Base-by-base conservation (phyloP, 352 stramenopile genomes). In the Pythium scleroteichum region DNA sequence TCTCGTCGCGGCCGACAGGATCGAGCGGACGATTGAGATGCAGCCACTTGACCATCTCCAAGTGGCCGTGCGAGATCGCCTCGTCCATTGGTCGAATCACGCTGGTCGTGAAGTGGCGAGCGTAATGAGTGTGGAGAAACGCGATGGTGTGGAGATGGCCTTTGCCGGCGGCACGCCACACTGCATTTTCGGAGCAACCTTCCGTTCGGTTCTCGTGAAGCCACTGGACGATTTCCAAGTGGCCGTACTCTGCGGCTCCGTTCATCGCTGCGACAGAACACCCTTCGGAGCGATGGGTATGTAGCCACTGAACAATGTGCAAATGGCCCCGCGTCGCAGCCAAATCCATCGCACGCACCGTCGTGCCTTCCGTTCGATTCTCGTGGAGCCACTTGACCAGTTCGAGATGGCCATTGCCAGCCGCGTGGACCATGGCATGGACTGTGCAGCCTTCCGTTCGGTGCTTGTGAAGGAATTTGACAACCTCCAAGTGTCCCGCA, bases 151-250 rank as follows among this genome's bases (percentile, higher is more conserved):
- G 33, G 32, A 85, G 44, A 58, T 86, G 72, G 8, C 76, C 76
- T 20, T 80, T 75, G 29, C 65, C 75, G 0, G 83, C 81, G 10
- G 83, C 79, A n/a, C 76, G 60, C 67, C 88, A 77, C 49, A 90
- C 73, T 0, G 80, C 81, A 40, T 78, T 76, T 44, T 75, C 67
- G 0, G 75, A 75, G 39, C 73, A 85, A 2, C 73, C 73, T 63
- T 85, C 78, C 0, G n/a, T 59, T 9, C 74, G 72, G 39, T 87
- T 51, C 4, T 48, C 44, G 5, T 85, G 76, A 2, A 89, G 68
- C 73, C 73, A 91, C 52, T 77, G 48, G n/a, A 89, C 59, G 14
- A 84, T 68, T 19, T 78, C 74, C 13, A 88, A 32, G 26, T 84
- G 78, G 19, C 82, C 82, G 12, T 70, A 69, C 10, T 67, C 68